phyloP scores from a whole-genome alignment of 352 stramenopile species.

The Globisporangium cystogenes region DNA sequence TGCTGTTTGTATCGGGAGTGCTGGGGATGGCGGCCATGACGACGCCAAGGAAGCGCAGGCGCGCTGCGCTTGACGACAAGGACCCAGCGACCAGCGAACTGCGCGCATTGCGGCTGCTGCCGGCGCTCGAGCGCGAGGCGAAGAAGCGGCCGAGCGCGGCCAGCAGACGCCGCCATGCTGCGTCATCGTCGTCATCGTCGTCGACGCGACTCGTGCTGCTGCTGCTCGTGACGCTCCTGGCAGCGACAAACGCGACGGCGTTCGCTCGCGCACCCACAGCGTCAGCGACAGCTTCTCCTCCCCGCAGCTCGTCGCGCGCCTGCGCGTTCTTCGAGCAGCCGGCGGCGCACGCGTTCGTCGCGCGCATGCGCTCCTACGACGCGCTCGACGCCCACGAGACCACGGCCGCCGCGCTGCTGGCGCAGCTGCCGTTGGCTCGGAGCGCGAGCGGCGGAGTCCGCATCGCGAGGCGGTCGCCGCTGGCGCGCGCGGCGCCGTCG shows the following conservation, averaged over 20 bases:
- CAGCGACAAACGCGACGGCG: neutral
- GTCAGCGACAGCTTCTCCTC: neutral
- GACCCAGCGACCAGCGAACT: too few relatives aligned
- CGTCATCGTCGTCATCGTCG: neutral
- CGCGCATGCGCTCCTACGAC: constrained; percentile 26
- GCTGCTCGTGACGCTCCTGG: neutral
- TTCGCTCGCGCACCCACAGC: neutral
- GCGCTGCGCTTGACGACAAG: too few relatives aligned
- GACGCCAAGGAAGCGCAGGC: too few relatives aligned
- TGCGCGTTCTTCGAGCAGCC: constrained; percentile 33
- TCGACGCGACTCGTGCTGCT: neutral
- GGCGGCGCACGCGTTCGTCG: constrained; percentile 32
- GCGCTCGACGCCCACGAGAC: constrained; percentile 21
- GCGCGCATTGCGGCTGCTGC: too few relatives aligned
- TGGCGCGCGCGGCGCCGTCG: constrained; percentile 30
- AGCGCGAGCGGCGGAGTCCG: neutral
- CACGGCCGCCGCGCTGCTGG: constrained; percentile 11
- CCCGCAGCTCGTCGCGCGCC: neutral
- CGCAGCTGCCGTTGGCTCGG: neutral
- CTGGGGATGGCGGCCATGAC: too few relatives aligned
- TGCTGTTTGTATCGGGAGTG: too few relatives aligned
- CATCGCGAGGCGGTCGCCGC: constrained; percentile 20
- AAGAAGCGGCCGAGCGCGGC: too few relatives aligned
- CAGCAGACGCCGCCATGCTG: too few relatives aligned
- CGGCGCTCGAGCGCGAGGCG: too few relatives aligned